Conservation (phyloP, 345 rosid species). For the Geranium rotundifolium region DNA sequence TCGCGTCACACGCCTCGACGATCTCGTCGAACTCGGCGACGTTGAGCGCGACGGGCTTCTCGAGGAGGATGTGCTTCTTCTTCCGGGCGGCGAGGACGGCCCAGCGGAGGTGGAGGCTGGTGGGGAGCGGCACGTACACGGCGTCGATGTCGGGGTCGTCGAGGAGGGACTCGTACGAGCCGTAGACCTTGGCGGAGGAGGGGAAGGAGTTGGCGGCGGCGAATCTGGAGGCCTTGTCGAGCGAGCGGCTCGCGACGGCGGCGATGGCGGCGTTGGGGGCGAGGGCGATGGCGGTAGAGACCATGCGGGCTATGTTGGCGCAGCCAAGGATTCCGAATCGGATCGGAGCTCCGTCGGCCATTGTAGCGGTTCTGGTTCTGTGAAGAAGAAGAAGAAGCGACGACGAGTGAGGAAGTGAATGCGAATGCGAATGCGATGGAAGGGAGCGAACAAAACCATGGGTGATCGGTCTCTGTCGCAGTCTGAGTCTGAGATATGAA, state of each 20-base stretch:
- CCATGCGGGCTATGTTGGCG: constrained; percentile 57
- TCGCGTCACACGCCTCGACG: constrained; percentile 45
- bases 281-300: constrained; percentile 47
- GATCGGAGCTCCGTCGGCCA: too few species aligned
- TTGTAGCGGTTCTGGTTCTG: too few species aligned
- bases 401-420: too few species aligned
- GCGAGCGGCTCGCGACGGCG: constrained; percentile 19
- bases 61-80: constrained; percentile 64
- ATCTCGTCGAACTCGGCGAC: constrained; percentile 53
- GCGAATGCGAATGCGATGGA: too few species aligned
- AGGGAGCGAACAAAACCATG: too few species aligned
- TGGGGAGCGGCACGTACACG: constrained; percentile 39
- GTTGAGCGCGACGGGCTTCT: constrained; percentile 64
- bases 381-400: too few species aligned
- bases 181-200: constrained; percentile 37
- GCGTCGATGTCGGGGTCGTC: too few species aligned
- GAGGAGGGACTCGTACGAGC: constrained; percentile 27
- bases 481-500: too few species aligned
- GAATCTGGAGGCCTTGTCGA: too few species aligned
- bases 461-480: too few species aligned
- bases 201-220: constrained; percentile 45
- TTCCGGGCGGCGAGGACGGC: constrained; percentile 50
- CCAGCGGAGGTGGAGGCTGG: constrained; percentile 67
- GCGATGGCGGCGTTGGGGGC: constrained; percentile 58
- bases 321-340: constrained; percentile 60